Percentiles rank a stretch among this genome's conserved stretches.
phyloP scores from a whole-genome alignment of 2,329 filamentous ascomycete species.

The Sordariomycetes sp. region DNA sequence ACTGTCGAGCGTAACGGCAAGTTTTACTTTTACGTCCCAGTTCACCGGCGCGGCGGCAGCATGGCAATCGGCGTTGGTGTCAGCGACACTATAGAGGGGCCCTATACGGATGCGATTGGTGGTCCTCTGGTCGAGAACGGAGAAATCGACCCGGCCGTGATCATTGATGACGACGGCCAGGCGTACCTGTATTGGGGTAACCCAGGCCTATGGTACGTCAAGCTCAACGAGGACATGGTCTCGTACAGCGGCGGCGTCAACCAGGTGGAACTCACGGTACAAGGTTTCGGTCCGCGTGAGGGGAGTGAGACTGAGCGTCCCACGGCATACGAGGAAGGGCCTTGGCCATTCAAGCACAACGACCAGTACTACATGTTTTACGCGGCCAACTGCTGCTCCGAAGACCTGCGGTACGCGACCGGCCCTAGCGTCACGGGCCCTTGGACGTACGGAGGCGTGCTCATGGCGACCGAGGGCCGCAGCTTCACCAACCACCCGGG shows the following conservation, averaged over 20 bases:
- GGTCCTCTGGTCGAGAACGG: conserved; percentile 21
- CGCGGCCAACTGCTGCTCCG: conserved; percentile 17
- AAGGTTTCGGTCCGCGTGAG: conserved; percentile 9
- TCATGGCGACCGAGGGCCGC: conserved; percentile 16
- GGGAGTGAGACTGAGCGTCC: conserved; percentile 9
- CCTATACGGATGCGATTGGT: conserved; percentile 22
- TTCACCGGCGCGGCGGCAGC: conserved; percentile 10
- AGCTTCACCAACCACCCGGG: conserved; percentile 19
- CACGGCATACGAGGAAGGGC: conserved; percentile 16
- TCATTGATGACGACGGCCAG: conserved; percentile 29
- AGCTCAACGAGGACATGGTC: conserved; percentile 27
- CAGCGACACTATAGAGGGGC: conserved; percentile 20
- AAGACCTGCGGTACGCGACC: conserved; percentile 19
- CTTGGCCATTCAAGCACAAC: conserved; percentile 20
- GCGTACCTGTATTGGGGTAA: conserved; percentile 31
- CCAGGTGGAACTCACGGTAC: conserved; percentile 11
- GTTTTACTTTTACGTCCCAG: conserved; percentile 21
- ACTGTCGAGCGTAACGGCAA: conserved; percentile 18
- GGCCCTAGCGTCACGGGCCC: conserved; percentile 14
- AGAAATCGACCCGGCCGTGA: conserved; percentile 26
- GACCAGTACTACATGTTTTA: conserved; percentile 18
- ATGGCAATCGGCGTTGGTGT: conserved; percentile 22
- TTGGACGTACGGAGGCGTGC: conserved; percentile 17
- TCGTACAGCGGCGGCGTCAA: conserved; percentile 17
- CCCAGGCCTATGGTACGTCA: conserved; percentile 24